These are phyloP conservation scores for Metschnikowia hibisci DNA, from an alignment of 805 yeast genomes.

Conservation along the genomic window DNA sequence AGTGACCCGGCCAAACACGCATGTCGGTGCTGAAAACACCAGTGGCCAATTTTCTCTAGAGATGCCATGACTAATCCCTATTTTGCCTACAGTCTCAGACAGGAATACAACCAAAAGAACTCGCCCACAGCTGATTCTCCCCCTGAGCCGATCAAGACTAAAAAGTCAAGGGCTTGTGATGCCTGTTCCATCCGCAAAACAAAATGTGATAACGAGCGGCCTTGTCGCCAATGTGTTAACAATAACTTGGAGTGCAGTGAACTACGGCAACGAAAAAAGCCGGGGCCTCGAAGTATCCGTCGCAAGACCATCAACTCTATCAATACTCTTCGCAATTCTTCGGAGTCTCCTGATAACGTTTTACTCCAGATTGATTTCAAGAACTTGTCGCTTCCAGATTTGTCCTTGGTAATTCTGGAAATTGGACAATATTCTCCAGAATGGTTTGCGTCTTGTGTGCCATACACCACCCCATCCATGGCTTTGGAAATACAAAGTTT, in stretches of 20 bases:
- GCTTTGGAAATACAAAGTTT: slow-evolving; percentile 1
- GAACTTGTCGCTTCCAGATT: slow-evolving; percentile 4
- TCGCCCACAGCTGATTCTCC: slow-evolving; percentile 1
- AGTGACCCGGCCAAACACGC: slow-evolving; percentile 6
- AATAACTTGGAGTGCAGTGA: slow-evolving; percentile 36
- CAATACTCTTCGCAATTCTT: slow-evolving; percentile 7
- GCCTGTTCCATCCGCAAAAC: slow-evolving; percentile 42
- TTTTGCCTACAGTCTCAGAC: slow-evolving; percentile 14
- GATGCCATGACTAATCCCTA: slow-evolving; percentile 12
- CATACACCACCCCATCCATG: slow-evolving; percentile 8
- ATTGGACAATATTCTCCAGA: background rate
- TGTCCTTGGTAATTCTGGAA: slow-evolving; percentile 3
- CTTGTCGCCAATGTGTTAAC: slow-evolving; percentile 38
- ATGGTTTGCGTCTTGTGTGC: slow-evolving; percentile 5
- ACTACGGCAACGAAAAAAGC: slow-evolving; percentile 35
- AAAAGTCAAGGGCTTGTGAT: slow-evolving; percentile 38
- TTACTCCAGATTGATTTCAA: slow-evolving; percentile 5
- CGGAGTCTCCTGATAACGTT: slow-evolving; percentile 9
- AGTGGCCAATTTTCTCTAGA: background rate
- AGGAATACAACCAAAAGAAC: slow-evolving; percentile 4
- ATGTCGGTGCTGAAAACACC: background rate
- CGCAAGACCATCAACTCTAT: slow-evolving; percentile 34
- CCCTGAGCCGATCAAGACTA: slow-evolving; percentile 7
- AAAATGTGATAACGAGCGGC: slow-evolving; percentile 35
- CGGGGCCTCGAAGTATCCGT: slow-evolving; percentile 40